Conservation (phyloP, 2,329 filamentous ascomycete genomes). For the Pseudogymnoascus sp. region DNA sequence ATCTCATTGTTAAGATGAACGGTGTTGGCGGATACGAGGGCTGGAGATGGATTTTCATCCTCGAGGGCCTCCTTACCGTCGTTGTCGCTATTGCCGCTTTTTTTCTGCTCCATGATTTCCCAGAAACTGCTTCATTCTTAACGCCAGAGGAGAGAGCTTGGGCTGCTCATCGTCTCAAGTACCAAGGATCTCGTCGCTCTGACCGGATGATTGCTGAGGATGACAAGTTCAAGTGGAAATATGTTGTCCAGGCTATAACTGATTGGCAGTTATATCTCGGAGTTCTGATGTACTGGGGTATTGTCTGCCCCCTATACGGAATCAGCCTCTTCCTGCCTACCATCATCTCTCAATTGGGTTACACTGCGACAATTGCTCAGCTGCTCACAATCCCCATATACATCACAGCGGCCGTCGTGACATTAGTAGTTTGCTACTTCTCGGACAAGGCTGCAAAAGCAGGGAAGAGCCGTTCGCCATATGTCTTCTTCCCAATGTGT, state of each 20-base stretch:
- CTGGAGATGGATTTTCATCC: conserved; percentile 58
- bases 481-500: conserved; percentile 26
- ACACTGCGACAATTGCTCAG: conserved; percentile 38
- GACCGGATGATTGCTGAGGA: conserved; percentile 4
- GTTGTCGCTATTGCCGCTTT: conserved; percentile 30
- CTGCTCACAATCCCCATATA: conserved; percentile 43
- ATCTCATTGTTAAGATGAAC: conserved; percentile 38
- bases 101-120: conserved; percentile 41
- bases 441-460: conserved; percentile 46
- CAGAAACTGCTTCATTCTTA: conserved; percentile 34
- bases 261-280: conserved; percentile 35
- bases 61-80: conserved; percentile 48
- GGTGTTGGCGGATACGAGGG: conserved; percentile 35
- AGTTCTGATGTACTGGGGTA: conserved; percentile 47
- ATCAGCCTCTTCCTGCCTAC: conserved; percentile 35
- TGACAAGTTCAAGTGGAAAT: conserved; percentile 31
- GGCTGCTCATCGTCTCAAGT: conserved; percentile 20
- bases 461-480: conserved; percentile 33
- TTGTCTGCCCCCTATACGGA: conserved; percentile 30
- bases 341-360: conserved; percentile 43
- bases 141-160: conserved; percentile 30
- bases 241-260: conserved; percentile 32
- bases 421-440: conserved; percentile 44
- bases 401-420: conserved; percentile 55
- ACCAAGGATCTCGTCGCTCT: conserved; percentile 17